A percentile compares a stretch with the other conserved stretches of the same genome.
Conservation (phyloP, 768 basidiomycete genomes). For the Boletus rufocinnamomeus region DNA sequence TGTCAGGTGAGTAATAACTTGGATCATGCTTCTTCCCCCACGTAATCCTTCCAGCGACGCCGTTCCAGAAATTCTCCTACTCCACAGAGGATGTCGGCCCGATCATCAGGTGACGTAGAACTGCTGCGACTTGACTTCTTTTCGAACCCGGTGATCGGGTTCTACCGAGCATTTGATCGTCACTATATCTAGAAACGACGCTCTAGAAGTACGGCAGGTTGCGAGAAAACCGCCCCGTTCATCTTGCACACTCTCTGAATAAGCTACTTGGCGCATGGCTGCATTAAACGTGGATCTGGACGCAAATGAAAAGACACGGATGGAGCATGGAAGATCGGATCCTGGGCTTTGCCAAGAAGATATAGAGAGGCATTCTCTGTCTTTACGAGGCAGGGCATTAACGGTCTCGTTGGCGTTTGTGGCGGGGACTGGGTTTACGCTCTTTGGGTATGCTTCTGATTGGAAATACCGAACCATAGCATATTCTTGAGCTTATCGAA, state of each 20-base stretch:
- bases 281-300: neutral
- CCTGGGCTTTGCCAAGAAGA: conserved; percentile 10
- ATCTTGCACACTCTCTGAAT: neutral
- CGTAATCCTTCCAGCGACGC: neutral
- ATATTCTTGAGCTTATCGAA: conserved; percentile 1
- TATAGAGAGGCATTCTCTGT: conserved; percentile 11
- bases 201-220: neutral
- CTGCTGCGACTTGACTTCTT: neutral
- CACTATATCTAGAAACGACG: conserved; percentile 7
- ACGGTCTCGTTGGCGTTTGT: conserved; percentile 56
- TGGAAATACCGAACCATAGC: neutral
- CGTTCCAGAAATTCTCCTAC: neutral
- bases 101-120: conserved; percentile 8
- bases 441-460: conserved; percentile 51
- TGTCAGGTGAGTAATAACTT: conserved; percentile 15
- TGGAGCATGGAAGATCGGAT: neutral
- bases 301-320: conserved; percentile 13
- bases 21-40: neutral
- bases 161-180: conserved; percentile 10
- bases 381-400: conserved; percentile 40
- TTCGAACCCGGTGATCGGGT: conserved; percentile 1
- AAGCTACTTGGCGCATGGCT: conserved; percentile 8
- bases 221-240: neutral
- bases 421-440: conserved; percentile 59
- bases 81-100: neutral